Percentiles rank a stretch among this genome's conserved stretches.
Evolutionary conservation across 495 filamentous ascomycete species (phyloP).

Genomic region (Aspergillus haitiensis): DNA sequence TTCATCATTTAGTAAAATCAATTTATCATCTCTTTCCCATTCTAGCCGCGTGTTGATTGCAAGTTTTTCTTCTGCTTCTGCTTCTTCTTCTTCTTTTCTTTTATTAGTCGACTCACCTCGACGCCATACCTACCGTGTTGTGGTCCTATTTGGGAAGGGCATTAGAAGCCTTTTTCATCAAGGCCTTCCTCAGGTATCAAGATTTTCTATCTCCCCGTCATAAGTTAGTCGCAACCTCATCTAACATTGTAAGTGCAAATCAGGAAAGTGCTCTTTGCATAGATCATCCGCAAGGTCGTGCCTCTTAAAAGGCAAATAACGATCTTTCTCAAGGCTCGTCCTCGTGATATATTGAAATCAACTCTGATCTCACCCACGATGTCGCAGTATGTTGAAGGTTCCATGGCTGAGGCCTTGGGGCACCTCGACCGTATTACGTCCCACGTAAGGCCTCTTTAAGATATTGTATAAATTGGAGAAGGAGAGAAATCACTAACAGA

Average conservation of each 20-base stretch:
- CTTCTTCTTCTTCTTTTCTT: neutral
- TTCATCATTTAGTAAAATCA: neutral
- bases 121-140: neutral
- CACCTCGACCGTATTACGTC: constrained; percentile 25
- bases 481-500: constrained; percentile 5
- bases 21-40: constrained; percentile 1
- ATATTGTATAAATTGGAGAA: neutral
- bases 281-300: neutral
- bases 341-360: neutral
- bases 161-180: neutral
- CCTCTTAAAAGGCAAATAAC: neutral
- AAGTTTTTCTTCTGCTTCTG: neutral
- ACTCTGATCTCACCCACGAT: constrained; percentile 12
- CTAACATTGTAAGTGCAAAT: neutral
- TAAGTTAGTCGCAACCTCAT: neutral
- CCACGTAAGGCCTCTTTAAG: constrained; percentile 22
- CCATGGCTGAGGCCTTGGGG: constrained; percentile 29
- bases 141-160: too few species aligned
- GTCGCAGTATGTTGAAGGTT: constrained; percentile 20
- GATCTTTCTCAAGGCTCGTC: neutral
- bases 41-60: neutral
- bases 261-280: neutral
- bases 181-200: neutral
- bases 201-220: neutral
- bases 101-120: neutral